Evolutionary conservation across 192 early-diverging fungal species (phyloP), one percentile per base, ranked within the genome.

Genomic region (Entomortierella chlamydospora): DNA sequence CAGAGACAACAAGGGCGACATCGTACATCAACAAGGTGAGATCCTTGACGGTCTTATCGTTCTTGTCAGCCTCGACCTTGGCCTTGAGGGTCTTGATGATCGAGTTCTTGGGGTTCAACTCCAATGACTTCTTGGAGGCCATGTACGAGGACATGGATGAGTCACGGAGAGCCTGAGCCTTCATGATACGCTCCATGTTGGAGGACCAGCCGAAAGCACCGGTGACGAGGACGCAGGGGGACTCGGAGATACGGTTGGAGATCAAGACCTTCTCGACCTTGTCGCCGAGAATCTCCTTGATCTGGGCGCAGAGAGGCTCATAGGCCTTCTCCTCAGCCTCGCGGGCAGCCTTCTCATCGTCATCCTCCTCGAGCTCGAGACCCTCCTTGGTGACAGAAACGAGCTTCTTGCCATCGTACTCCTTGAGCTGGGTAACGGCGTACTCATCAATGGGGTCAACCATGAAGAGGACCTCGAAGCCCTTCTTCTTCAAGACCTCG

Each of bases 141-240:
- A 99, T 99, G 95, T 99, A 99, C n/a, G 93, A 88, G 61, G 95
- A 94, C 98, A 99, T 99, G 78, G 93, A 94, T 47, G 93, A 93
- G 87, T 99, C 97, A 85, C 97, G 95, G 84, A 99, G 92, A 49
- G 98, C 97, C 88, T 99, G 98, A 59, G 98, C 96, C 90, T 97
- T 98, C 98, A 99, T 99, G 94, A 99, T 98, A 90, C 98, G 96
- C 89, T 99, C 98, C 97, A 99, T 99, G 94, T 99, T 99, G 79
- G 97, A 97, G 47, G 97, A 97, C 97, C 97, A 99, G 66, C 97
- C 98, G 81, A 93, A 98, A 86, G 99, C 96, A 71, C 96, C 96
- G 67, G 98, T 98, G 83, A 97, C 93, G 81, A 99, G 92, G 60
- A 98, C 97, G 89, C 97, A 99, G 53, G 98, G 98, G 43, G 96